Conservation (phyloP, 2,329 filamentous ascomycete species). For the Alternaria gaisen region DNA sequence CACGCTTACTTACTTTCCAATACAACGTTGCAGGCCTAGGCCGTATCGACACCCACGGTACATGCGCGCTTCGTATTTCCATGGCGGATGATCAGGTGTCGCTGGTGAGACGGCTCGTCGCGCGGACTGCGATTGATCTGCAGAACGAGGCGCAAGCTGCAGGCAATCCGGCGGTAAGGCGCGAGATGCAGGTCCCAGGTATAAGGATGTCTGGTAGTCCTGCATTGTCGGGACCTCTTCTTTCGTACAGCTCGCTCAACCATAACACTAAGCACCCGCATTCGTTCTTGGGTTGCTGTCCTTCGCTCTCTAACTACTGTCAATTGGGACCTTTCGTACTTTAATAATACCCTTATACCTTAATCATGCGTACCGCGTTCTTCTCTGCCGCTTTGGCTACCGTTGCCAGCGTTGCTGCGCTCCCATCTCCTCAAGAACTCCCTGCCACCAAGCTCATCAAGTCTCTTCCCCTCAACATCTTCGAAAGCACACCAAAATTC, state of each 20-base stretch:
- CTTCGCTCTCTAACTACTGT: slow-evolving; percentile 18
- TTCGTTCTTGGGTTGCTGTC: slow-evolving; percentile 13
- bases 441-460: slow-evolving; percentile 10
- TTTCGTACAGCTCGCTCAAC: slow-evolving; percentile 15
- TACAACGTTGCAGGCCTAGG: slow-evolving; percentile 29
- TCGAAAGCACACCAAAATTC: slow-evolving; percentile 17
- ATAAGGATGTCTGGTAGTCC: slow-evolving; percentile 20
- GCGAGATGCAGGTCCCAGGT: slow-evolving; percentile 16
- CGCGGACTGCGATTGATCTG: slow-evolving; percentile 13
- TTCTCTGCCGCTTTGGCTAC: slow-evolving; percentile 28
- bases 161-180: not conserved
- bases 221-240: not conserved
- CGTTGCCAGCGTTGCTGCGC: slow-evolving; percentile 20
- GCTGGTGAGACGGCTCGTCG: slow-evolving; percentile 14
- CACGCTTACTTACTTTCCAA: slow-evolving; percentile 23
- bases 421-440: slow-evolving; percentile 19
- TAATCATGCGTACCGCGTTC: slow-evolving; percentile 28
- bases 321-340: not conserved
- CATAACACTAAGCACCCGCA: slow-evolving; percentile 5
- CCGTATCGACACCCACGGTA: slow-evolving; percentile 15
- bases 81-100: slow-evolving; percentile 18
- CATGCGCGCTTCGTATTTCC: slow-evolving; percentile 28
- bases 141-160: slow-evolving; percentile 9
- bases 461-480: slow-evolving; percentile 19
- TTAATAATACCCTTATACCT: slow-evolving; percentile 19